These are phyloP conservation scores for Talinum fruticosum DNA, from an alignment of 148 eudicot genomes.

Conservation along the genomic window DNA sequence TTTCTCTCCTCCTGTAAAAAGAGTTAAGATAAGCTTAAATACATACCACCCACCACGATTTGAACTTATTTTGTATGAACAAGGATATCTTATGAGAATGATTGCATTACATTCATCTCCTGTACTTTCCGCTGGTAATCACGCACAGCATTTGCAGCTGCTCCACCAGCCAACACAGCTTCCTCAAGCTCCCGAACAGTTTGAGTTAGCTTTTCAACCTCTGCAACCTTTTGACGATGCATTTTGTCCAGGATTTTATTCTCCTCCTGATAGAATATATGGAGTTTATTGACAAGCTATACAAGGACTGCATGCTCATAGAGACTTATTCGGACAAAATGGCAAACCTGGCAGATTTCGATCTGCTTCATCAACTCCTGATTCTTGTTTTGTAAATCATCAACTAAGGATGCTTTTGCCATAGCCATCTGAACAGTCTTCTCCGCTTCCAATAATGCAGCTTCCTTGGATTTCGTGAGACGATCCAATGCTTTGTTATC, in stretches of 20 bases:
- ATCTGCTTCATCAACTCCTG: constrained; percentile 90
- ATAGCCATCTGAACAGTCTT: constrained; percentile 72
- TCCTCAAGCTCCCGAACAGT: constrained; percentile 95
- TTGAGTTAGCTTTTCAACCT: constrained; percentile 95
- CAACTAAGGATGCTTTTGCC: constrained; percentile 93
- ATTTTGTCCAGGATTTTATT: constrained; percentile 86
- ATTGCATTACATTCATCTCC: constrained; percentile 72
- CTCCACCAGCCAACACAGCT: constrained; percentile 97
- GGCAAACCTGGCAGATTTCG: constrained; percentile 90
- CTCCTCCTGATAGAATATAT: constrained; percentile 64
- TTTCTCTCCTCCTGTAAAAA: constrained; percentile 74
- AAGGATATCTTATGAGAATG: background rate
- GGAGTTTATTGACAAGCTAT: background rate
- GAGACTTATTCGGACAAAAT: background rate
- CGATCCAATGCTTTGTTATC: constrained; percentile 93
- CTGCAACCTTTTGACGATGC: constrained; percentile 90
- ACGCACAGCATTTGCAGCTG: constrained; percentile 97
- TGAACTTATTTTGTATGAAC: background rate
- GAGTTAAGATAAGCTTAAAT: constrained; percentile 4
- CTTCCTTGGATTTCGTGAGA: constrained; percentile 91
- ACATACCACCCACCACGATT: background rate
- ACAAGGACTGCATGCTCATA: background rate
- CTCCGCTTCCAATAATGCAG: constrained; percentile 92
- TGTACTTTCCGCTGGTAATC: constrained; percentile 94
- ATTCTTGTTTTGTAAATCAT: constrained; percentile 91